Evolutionary conservation across 1,284 basidiomycete species (phyloP).

Genomic region (Ceratorhiza oryzae-sativae): DNA sequence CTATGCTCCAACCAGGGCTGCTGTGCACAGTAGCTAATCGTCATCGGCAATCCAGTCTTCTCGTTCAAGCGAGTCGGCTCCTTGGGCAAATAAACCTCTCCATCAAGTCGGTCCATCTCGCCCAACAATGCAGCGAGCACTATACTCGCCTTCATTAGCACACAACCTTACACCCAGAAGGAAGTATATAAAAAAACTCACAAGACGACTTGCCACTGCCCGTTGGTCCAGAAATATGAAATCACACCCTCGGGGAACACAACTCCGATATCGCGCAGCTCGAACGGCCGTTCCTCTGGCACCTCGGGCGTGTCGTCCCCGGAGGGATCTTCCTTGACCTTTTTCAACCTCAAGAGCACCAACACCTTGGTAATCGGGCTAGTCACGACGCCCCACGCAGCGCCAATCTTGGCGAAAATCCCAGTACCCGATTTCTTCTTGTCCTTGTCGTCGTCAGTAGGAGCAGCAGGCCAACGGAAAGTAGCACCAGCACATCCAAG

Average conservation of each 20-base stretch:
- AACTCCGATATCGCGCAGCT: constrained; percentile 21
- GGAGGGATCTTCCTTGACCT: neutral
- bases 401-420: constrained; percentile 29
- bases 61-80: constrained; percentile 22
- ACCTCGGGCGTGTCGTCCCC: constrained; percentile 9
- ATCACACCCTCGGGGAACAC: constrained; percentile 28
- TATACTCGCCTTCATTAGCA: neutral
- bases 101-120: constrained; percentile 39
- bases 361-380: constrained; percentile 1
- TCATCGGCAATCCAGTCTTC: constrained; percentile 28
- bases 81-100: constrained; percentile 40
- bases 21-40: constrained; percentile 40
- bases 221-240: constrained; percentile 34
- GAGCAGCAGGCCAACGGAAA: constrained; percentile 40
- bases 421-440: constrained; percentile 28
- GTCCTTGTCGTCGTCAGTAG: constrained; percentile 32
- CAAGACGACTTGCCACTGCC: constrained; percentile 37
- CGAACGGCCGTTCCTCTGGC: constrained; percentile 18
- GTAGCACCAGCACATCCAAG: constrained; percentile 38
- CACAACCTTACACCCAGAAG: neutral
- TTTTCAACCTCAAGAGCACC: constrained; percentile 10
- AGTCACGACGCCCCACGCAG: constrained; percentile 20
- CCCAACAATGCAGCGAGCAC: constrained; percentile 41
- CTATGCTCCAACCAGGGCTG: constrained; percentile 41
- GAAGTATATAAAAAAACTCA: neutral